A percentile compares a stretch with the other conserved stretches of the same genome.
These are phyloP conservation scores for Polygonum aviculare DNA, from an alignment of 148 eudicot genomes.

Conservation along the genomic window DNA sequence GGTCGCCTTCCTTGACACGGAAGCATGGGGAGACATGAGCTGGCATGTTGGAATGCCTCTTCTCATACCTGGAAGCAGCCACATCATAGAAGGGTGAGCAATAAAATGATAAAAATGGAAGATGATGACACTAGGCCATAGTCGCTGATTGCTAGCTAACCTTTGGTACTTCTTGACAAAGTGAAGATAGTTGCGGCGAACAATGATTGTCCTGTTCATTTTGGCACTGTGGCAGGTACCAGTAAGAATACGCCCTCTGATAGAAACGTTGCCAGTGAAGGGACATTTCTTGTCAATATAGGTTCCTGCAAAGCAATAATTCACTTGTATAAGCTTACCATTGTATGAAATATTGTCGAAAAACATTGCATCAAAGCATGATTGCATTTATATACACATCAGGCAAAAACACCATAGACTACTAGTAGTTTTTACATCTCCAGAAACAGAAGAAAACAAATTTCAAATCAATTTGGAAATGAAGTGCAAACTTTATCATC, in stretches of 20 bases:
- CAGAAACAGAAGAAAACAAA: no score
- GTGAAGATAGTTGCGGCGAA: slow-evolving; percentile 66
- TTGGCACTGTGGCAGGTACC: slow-evolving; percentile 88
- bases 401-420: no score
- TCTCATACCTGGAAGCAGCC: slow-evolving; percentile 30
- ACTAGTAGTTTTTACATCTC: no score
- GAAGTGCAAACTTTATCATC: no score
- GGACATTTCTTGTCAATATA: slow-evolving; percentile 89
- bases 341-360: no score
- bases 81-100: not conserved
- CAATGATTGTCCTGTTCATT: slow-evolving; percentile 71
- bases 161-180: slow-evolving; percentile 75
- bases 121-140: no score
- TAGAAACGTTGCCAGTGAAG: slow-evolving; percentile 62
- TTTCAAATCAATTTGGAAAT: no score
- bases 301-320: slow-evolving; percentile 24
- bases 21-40: slow-evolving; percentile 63
- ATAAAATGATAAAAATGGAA: not conserved
- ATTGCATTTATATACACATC: no score
- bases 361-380: no score
- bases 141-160: not conserved
- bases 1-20: slow-evolving; percentile 62
- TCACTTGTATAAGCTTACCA: no score
- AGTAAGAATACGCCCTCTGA: slow-evolving; percentile 71
- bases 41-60: slow-evolving; percentile 54